Evolutionary conservation across 2,329 filamentous ascomycete genomes (phyloP).

Genomic region (Chalara sp.): DNA sequence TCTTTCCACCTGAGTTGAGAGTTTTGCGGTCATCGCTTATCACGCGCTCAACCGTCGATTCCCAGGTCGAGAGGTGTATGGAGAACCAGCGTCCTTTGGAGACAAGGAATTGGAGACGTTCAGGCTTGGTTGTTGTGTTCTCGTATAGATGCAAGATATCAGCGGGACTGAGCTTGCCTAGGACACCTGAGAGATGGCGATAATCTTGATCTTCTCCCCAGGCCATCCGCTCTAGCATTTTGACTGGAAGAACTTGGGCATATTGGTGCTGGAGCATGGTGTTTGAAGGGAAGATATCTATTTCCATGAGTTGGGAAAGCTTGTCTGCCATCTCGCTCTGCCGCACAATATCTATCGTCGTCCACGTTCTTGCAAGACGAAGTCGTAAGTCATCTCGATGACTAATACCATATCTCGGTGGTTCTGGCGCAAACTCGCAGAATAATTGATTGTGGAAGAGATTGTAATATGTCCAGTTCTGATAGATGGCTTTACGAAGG

Average conservation of each 20-base stretch:
- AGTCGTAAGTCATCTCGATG: conserved; percentile 19
- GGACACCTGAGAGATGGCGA: conserved; percentile 15
- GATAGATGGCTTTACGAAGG: conserved; percentile 23
- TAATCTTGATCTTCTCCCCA: conserved; percentile 24
- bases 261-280: conserved; percentile 21
- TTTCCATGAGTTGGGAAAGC: conserved; percentile 20
- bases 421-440: conserved; percentile 20
- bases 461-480: conserved; percentile 25
- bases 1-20: too few species aligned
- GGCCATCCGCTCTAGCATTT: conserved; percentile 19
- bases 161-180: conserved; percentile 21
- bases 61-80: conserved; percentile 15
- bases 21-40: too few species aligned
- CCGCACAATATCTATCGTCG: conserved; percentile 20
- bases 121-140: conserved; percentile 21
- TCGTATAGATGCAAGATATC: conserved; percentile 23
- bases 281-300: conserved; percentile 25
- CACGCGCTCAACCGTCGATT: too few species aligned
- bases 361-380: conserved; percentile 21
- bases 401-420: conserved; percentile 8
- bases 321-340: conserved; percentile 23
- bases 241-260: conserved; percentile 15
- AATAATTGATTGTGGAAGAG: conserved; percentile 26
- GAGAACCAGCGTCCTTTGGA: conserved; percentile 16
- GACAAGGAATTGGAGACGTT: conserved; percentile 20